phyloP scores from a whole-genome alignment of 2,329 filamentous ascomycete genomes.

The Neonectria neomacrospora region DNA sequence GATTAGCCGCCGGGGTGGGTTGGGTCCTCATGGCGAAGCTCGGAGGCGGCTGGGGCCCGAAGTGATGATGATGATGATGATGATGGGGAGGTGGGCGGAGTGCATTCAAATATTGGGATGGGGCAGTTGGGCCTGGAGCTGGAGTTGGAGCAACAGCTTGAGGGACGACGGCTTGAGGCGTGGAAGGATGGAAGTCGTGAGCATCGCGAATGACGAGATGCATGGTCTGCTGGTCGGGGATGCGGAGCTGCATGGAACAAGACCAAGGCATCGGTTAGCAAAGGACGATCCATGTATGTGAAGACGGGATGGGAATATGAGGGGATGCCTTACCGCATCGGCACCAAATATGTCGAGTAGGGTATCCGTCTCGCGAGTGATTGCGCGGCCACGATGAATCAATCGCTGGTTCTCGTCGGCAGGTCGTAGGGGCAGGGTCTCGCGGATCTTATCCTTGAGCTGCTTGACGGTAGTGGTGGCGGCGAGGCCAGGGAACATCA shows the following conservation, averaged over 20 bases:
- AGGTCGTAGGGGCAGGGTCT: constrained; percentile 61
- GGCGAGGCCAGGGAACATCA: constrained; percentile 61
- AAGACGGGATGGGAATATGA: constrained; percentile 1
- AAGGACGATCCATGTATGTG: constrained; percentile 19
- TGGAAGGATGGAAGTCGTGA: constrained; percentile 44
- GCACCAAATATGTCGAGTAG: constrained; percentile 67
- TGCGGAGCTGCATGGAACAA: constrained; percentile 51
- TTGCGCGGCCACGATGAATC: constrained; percentile 69
- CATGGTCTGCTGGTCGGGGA: constrained; percentile 61
- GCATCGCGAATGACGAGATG: constrained; percentile 63
- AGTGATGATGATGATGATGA: constrained; percentile 30
- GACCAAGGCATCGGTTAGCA: constrained; percentile 34
- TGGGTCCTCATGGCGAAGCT: constrained; percentile 46
- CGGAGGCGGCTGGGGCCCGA: constrained; percentile 46
- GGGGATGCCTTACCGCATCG: constrained; percentile 59
- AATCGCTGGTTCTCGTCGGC: constrained; percentile 66
- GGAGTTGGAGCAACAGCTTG: constrained; percentile 2
- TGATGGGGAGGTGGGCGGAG: constrained; percentile 37
- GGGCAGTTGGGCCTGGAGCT: constrained; percentile 40
- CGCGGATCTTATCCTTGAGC: constrained; percentile 68
- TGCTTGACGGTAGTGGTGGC: constrained; percentile 64
- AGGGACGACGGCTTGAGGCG: constrained; percentile 31
- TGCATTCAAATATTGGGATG: constrained; percentile 37
- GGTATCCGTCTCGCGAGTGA: constrained; percentile 65
- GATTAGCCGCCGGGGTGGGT: constrained; percentile 41